Conservation (phyloP, 768 basidiomycete species). For the Coprinellus aureogranulatus region DNA sequence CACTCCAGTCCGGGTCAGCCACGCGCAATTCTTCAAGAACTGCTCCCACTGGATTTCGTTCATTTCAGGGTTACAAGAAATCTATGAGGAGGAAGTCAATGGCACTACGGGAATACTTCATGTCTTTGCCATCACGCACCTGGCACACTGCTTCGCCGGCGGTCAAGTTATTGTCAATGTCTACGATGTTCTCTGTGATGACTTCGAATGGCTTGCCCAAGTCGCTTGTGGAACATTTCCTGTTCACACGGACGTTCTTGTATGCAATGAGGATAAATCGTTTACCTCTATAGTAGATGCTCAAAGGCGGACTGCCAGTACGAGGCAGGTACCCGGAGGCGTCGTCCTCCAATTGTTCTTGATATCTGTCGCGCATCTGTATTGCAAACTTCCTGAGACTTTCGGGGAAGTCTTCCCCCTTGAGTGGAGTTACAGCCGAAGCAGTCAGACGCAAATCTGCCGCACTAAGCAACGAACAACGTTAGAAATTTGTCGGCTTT, state of each 20-base stretch:
- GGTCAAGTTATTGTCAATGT: not conserved
- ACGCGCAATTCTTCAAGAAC: not conserved
- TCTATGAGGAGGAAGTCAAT: not conserved
- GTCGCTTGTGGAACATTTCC: not conserved
- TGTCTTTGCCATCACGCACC: too few relatives aligned
- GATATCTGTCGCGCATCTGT: not conserved
- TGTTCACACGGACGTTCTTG: not conserved
- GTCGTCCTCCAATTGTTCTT: not conserved
- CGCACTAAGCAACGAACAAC: not conserved
- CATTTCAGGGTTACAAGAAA: not conserved
- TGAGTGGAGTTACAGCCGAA: not conserved
- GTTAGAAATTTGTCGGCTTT: not conserved
- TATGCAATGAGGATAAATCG: not conserved
- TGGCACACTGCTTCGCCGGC: too few relatives aligned
- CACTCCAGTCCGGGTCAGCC: not conserved
- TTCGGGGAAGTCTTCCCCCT: conserved; percentile 10
- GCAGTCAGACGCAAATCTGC: conserved; percentile 8
- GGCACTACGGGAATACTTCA: not conserved
- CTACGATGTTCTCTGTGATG: not conserved
- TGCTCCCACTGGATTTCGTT: not conserved
- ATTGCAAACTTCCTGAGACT: conserved; percentile 5
- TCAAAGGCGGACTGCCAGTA: not conserved
- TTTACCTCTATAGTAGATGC: not conserved
- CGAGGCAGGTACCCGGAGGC: not conserved
- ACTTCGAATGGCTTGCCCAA: not conserved